A percentile compares a stretch with the other conserved stretches of the same genome.
These are phyloP conservation scores for Monilinia vaccinii-corymbosi DNA, from an alignment of 2,329 filamentous ascomycete species.

Conservation along the genomic window DNA sequence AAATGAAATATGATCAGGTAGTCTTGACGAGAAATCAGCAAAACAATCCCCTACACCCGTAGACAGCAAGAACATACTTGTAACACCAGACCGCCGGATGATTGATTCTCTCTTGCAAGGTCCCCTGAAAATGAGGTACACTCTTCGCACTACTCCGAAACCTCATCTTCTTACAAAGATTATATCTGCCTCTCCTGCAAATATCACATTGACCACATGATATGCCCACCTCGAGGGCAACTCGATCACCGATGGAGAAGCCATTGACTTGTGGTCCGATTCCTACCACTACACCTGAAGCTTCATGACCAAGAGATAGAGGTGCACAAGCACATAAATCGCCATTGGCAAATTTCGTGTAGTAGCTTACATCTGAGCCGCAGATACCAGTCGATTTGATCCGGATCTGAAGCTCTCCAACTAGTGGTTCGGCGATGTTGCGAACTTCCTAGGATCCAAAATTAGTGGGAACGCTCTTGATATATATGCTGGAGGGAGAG, in stretches of 20 bases:
- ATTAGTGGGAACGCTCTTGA: neutral
- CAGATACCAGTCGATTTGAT: constrained; percentile 60
- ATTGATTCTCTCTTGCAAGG: constrained; percentile 53
- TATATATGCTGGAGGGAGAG: neutral
- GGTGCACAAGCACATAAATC: constrained; percentile 58
- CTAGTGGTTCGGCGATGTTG: constrained; percentile 34
- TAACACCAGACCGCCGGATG: constrained; percentile 54
- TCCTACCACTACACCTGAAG: constrained; percentile 47
- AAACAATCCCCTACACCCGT: neutral
- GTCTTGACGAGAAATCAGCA: constrained; percentile 30
- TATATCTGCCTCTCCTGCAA: constrained; percentile 75
- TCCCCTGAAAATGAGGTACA: constrained; percentile 55
- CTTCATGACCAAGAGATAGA: constrained; percentile 56
- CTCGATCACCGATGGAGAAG: constrained; percentile 46
- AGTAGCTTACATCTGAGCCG: constrained; percentile 62
- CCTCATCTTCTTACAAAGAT: constrained; percentile 51
- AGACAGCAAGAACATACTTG: constrained; percentile 36
- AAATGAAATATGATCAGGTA: constrained; percentile 50
- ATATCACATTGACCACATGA: constrained; percentile 85
- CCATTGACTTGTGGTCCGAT: constrained; percentile 44
- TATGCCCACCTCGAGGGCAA: constrained; percentile 80
- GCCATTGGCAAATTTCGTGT: constrained; percentile 63
- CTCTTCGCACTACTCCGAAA: constrained; percentile 55
- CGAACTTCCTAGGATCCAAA: constrained; percentile 37
- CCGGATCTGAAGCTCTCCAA: constrained; percentile 53